A percentile compares a stretch with the other conserved stretches of the same genome.
Evolutionary conservation across 2,329 filamentous ascomycete genomes (phyloP).

Genomic region (Pyricularia grisea): DNA sequence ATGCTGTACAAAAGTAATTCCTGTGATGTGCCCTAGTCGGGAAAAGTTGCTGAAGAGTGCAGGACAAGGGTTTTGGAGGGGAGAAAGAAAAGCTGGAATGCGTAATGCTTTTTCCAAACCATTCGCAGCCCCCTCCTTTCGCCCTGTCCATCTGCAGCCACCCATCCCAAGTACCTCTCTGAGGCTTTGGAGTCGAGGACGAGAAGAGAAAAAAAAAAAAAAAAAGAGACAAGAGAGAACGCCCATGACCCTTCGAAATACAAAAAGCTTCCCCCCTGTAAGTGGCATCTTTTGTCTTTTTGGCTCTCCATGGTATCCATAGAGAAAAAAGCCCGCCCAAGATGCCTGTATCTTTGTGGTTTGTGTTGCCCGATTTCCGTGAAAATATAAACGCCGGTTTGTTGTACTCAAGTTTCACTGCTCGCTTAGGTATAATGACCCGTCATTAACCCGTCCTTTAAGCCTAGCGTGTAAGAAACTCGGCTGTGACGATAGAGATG

Average conservation of each 20-base stretch:
- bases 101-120: too few species aligned
- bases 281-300: not conserved
- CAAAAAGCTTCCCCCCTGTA: not conserved
- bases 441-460: slow-evolving; percentile 7
- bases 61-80: not conserved
- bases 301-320: not conserved
- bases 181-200: not conserved
- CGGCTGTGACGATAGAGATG: slow-evolving; percentile 3
- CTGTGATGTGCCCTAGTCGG: not conserved
- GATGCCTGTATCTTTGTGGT: not conserved
- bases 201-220: not conserved
- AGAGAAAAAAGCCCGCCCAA: not conserved
- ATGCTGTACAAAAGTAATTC: not conserved
- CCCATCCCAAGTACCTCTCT: not conserved
- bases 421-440: slow-evolving; percentile 3
- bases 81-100: too few species aligned
- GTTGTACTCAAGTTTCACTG: slow-evolving; percentile 6
- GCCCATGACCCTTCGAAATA: not conserved
- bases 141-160: too few species aligned
- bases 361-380: not conserved
- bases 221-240: not conserved
- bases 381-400: not conserved
- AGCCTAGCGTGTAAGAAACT: slow-evolving; percentile 6
- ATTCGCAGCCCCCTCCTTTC: too few species aligned
- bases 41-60: not conserved